Evolutionary conservation across 1,284 basidiomycete species (phyloP).

Genomic region (Inonotus hispidus): DNA sequence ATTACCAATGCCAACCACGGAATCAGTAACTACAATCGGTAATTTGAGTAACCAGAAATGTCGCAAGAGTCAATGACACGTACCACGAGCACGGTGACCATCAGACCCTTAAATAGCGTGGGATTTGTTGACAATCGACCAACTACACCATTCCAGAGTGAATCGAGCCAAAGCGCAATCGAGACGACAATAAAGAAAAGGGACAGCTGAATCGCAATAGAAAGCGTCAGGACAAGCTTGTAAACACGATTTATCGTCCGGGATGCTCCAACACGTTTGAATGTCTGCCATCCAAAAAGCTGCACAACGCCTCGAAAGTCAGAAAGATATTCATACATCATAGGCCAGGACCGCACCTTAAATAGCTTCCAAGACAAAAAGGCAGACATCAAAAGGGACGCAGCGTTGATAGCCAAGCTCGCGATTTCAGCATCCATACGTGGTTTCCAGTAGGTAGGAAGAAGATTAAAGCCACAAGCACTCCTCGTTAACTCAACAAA

Average conservation of each 20-base stretch:
- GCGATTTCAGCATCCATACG: constrained; percentile 55
- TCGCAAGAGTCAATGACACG: constrained; percentile 25
- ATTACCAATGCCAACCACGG: constrained; percentile 53
- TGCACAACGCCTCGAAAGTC: constrained; percentile 26
- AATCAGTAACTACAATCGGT: constrained; percentile 45
- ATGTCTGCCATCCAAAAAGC: constrained; percentile 79
- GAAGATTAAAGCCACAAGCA: constrained; percentile 52
- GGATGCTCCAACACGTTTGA: constrained; percentile 78
- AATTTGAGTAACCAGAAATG: constrained; percentile 8
- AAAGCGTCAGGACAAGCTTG: constrained; percentile 63
- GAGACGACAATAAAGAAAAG: constrained; percentile 71
- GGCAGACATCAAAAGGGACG: constrained; percentile 52
- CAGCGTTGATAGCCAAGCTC: constrained; percentile 57
- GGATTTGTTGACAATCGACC: constrained; percentile 43
- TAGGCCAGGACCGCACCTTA: constrained; percentile 42
- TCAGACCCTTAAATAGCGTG: constrained; percentile 48
- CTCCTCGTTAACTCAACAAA: constrained; percentile 59
- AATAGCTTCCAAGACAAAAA: constrained; percentile 69
- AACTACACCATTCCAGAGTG: constrained; percentile 60
- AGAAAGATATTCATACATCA: not conserved
- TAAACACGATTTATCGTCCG: constrained; percentile 67
- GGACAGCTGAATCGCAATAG: constrained; percentile 67
- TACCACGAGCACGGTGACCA: constrained; percentile 55
- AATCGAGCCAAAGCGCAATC: constrained; percentile 71
- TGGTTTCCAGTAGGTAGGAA: constrained; percentile 54